phyloP scores from a whole-genome alignment of 2,329 filamentous ascomycete species.

The Fusarium nurragi region DNA sequence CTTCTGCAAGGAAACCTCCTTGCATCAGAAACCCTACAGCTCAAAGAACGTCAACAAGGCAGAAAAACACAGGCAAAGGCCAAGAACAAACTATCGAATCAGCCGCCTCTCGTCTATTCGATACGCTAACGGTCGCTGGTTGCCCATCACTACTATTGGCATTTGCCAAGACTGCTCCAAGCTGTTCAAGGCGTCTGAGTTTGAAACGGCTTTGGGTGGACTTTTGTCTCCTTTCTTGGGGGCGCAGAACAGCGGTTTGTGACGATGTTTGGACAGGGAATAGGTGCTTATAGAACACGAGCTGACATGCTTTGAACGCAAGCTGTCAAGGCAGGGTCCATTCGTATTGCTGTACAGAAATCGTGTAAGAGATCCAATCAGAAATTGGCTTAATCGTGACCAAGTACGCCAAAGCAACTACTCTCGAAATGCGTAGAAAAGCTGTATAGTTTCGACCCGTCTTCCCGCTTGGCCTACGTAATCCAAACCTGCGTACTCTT shows the following conservation, averaged over 20 bases:
- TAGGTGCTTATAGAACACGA: background rate
- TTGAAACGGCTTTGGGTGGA: constrained; percentile 9
- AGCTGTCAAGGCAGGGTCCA: background rate
- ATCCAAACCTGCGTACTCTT: background rate
- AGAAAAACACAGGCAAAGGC: background rate
- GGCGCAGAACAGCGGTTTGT: background rate
- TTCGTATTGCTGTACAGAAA: background rate
- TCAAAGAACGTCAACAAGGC: background rate
- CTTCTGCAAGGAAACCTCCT: background rate
- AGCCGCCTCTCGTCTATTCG: constrained; percentile 1
- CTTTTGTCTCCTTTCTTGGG: background rate
- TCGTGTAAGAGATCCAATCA: background rate
- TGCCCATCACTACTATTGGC: background rate
- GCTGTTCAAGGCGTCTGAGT: constrained; percentile 22
- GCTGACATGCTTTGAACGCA: background rate
- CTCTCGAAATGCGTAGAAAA: background rate
- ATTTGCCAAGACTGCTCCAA: constrained; percentile 16
- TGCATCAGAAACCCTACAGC: background rate
- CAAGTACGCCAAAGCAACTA: too few relatives aligned
- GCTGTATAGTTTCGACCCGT: background rate
- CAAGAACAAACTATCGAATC: constrained; percentile 13
- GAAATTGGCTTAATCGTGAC: too few relatives aligned
- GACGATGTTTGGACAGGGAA: background rate
- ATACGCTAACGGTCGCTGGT: background rate
- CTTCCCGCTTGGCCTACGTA: constrained; percentile 18